phyloP scores from a whole-genome alignment of 257 asterid species.

The Scutellaria galericulata region DNA sequence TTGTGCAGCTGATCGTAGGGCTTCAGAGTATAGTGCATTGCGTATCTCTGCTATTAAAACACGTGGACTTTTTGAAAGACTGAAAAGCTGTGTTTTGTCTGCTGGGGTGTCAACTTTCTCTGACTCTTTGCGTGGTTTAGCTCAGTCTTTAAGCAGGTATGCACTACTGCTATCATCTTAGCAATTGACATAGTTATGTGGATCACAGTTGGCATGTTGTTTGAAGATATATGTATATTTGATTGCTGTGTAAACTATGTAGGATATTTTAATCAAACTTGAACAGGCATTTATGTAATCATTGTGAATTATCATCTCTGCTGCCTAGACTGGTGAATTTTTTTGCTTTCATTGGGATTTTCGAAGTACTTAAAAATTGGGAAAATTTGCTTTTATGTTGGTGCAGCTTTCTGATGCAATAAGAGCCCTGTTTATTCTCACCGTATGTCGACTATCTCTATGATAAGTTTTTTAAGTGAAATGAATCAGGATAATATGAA shows the following conservation, averaged over 20 bases:
- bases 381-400: too few species aligned
- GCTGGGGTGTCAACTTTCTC: slow-evolving; percentile 60
- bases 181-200: neutral
- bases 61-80: slow-evolving; percentile 82
- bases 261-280: neutral
- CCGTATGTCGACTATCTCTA: too few species aligned
- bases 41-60: slow-evolving; percentile 92
- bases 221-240: neutral
- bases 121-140: slow-evolving; percentile 69
- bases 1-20: slow-evolving; percentile 91
- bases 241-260: neutral
- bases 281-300: neutral
- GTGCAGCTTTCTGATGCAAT: too few species aligned
- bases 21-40: slow-evolving; percentile 80
- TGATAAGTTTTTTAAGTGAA: too few species aligned
- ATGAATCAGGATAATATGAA: too few species aligned
- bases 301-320: neutral
- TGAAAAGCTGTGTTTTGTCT: slow-evolving; percentile 76
- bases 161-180: slow-evolving; percentile 18
- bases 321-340: neutral
- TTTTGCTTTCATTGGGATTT: too few species aligned
- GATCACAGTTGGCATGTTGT: too few species aligned
- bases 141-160: slow-evolving; percentile 81
- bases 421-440: too few species aligned
- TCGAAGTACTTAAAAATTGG: too few species aligned